Conservation (phyloP, 441 rosid species). For the Aleurites moluccanus region DNA sequence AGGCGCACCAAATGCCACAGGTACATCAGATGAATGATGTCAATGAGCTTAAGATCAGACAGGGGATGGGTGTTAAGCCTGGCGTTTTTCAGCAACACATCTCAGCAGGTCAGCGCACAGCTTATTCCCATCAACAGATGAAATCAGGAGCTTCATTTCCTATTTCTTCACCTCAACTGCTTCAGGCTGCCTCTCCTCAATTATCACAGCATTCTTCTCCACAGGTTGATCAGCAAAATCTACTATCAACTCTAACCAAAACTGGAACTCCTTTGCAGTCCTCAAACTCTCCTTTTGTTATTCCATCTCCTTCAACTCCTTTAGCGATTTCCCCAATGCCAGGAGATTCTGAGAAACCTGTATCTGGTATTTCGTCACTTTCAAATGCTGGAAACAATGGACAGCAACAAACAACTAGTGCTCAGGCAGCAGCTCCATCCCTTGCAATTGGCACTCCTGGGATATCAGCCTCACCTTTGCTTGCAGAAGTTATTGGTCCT, state of each 20-base stretch:
- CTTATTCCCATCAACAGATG: slow-evolving; percentile 67
- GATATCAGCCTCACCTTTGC: slow-evolving; percentile 93
- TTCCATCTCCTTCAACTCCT: slow-evolving; percentile 88
- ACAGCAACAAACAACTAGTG: slow-evolving; percentile 55
- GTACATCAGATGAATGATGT: slow-evolving; percentile 72
- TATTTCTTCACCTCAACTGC: slow-evolving; percentile 76
- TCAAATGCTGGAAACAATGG: slow-evolving; percentile 58
- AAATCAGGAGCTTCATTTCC: slow-evolving; percentile 67
- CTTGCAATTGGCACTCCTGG: slow-evolving; percentile 98
- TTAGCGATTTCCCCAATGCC: slow-evolving; percentile 86
- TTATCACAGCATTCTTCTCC: slow-evolving; percentile 87
- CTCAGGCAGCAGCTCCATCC: slow-evolving; percentile 62
- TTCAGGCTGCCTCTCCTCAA: slow-evolving; percentile 78
- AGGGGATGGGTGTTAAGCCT: slow-evolving; percentile 59
- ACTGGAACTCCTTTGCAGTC: slow-evolving; percentile 83
- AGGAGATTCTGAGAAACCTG: slow-evolving; percentile 82
- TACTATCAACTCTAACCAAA: slow-evolving; percentile 51
- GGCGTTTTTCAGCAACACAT: slow-evolving; percentile 76
- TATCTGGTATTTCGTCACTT: slow-evolving; percentile 53
- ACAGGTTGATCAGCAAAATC: slow-evolving; percentile 84
- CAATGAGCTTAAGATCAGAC: slow-evolving; percentile 66
- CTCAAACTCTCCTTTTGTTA: slow-evolving; percentile 74
- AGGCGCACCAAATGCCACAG: slow-evolving; percentile 58
- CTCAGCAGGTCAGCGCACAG: slow-evolving; percentile 55
- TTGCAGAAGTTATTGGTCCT: slow-evolving; percentile 70